Base-by-base conservation (phyloP, 352 stramenopile species). In the Salisapilia sapeloensis region DNA sequence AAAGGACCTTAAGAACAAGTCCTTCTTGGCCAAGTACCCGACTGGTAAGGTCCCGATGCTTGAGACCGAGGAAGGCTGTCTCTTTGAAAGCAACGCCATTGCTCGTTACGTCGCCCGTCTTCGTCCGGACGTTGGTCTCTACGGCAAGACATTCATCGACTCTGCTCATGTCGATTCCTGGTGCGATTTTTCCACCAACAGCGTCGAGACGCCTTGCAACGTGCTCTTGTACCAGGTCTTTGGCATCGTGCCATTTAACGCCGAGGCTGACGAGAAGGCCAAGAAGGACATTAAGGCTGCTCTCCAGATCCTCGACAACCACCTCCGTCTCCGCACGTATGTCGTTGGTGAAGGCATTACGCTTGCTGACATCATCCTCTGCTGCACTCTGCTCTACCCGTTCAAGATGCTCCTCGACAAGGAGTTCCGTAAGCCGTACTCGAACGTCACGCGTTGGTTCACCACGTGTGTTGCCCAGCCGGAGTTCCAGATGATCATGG, bases 321-420 rank as follows among this genome's bases (percentile, higher is more conserved):
- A 96, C 53, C 63, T 97, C 33, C 42, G 71, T 35, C 38, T 85
- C 30, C 78, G 83, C 49, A 94, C 81, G 10, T 97, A 92, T 57
- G 47, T 97, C 1, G 92, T 97, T 6, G 77, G 76, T 33, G 59
- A 96, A 30, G 63, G 81, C 38, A 70, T 97, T 23, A 96, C 89
- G 12, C 55, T 97, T 7, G 92, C 89, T 14, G 90, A 97, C 52
- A 97, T 97, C 43, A 38, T 96, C 8, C 57, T 71, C 11, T 66
- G 60, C 32, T 84, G 58, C 21, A 61, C 81, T 18, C 63, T 97
- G 10, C 46, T 97, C 19, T 96, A 97, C 59, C 80, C 83, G n/a
- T 91, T 96, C 48, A 96, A 95, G 60, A 59, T 97, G 24, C 62
- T 96, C 20, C 62, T 91, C 29, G 82, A 94, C 50, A 64, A 79